Percentiles rank a stretch among this genome's conserved stretches.
Conservation (phyloP, 2,329 filamentous ascomycete genomes). For the Ophiostoma sp. region DNA sequence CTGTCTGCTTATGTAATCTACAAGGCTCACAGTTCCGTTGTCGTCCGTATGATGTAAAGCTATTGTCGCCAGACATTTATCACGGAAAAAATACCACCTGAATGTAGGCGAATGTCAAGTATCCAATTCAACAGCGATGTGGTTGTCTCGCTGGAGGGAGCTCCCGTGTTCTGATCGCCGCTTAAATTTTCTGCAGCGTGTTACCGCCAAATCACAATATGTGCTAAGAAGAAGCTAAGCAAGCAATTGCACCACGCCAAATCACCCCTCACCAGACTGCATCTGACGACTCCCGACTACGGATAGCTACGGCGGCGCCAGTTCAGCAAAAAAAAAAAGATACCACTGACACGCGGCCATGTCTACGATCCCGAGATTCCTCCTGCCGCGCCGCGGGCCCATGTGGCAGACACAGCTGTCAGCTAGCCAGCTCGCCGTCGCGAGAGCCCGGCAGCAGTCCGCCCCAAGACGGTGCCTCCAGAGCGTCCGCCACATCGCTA, state of each 20-base stretch:
- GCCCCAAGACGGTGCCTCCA: not conserved
- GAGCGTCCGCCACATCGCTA: not conserved
- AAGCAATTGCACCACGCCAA: slow-evolving; percentile 1
- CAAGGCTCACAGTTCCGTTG: too few relatives aligned
- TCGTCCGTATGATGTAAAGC: too few relatives aligned
- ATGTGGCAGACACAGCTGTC: slow-evolving; percentile 44
- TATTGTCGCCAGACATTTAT: too few relatives aligned
- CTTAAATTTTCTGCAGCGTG: slow-evolving; percentile 9
- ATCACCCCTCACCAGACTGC: not conserved
- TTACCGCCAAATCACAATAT: slow-evolving; percentile 9
- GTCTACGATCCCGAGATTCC: slow-evolving; percentile 59
- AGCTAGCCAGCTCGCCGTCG: not conserved
- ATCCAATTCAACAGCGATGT: not conserved
- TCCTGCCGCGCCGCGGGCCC: slow-evolving; percentile 57
- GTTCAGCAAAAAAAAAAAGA: not conserved
- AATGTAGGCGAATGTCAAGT: too few relatives aligned
- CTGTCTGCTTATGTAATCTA: not conserved
- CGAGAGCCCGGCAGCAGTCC: not conserved
- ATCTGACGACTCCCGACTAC: not conserved
- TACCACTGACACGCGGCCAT: not conserved
- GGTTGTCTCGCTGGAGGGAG: not conserved
- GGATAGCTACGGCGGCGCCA: not conserved
- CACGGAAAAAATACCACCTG: too few relatives aligned
- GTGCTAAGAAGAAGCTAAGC: not conserved
- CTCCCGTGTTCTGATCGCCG: not conserved